Percentiles rank a stretch among this genome's conserved stretches.
phyloP scores from a whole-genome alignment of 345 rosid species.

The Eucalyptus virginea region DNA sequence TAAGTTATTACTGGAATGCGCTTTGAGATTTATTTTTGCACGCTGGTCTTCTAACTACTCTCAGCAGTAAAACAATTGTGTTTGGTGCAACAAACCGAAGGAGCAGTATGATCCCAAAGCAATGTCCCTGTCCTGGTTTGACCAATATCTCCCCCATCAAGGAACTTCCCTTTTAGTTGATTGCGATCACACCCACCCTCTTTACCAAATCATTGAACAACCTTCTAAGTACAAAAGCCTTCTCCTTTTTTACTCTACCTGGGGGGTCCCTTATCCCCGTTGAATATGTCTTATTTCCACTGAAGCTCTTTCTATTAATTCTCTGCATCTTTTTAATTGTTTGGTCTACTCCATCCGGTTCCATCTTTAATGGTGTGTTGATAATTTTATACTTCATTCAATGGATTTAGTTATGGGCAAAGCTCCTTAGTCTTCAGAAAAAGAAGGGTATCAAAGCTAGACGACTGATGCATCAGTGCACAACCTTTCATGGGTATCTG shows the following conservation, averaged over 20 bases:
- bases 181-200: neutral
- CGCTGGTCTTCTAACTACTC: constrained; percentile 90
- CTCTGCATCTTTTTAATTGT: neutral
- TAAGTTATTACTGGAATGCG: neutral
- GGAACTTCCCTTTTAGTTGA: neutral
- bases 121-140: constrained; percentile 36
- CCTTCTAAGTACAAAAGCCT: neutral
- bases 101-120: constrained; percentile 92
- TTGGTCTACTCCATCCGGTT: neutral
- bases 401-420: neutral
- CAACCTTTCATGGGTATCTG: neutral
- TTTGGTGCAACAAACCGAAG: constrained; percentile 96
- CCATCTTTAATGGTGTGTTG: neutral
- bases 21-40: constrained; percentile 3
- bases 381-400: too few relatives aligned
- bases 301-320: neutral
- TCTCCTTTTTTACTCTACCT: neutral
- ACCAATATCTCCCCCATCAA: neutral
- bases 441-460: neutral
- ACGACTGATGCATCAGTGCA: neutral
- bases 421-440: neutral
- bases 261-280: neutral
- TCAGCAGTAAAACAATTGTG: constrained; percentile 72
- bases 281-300: neutral
- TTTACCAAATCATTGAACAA: neutral